Base-by-base conservation (phyloP, 108 stramenopile genomes). In the Thalassiosira profunda region DNA sequence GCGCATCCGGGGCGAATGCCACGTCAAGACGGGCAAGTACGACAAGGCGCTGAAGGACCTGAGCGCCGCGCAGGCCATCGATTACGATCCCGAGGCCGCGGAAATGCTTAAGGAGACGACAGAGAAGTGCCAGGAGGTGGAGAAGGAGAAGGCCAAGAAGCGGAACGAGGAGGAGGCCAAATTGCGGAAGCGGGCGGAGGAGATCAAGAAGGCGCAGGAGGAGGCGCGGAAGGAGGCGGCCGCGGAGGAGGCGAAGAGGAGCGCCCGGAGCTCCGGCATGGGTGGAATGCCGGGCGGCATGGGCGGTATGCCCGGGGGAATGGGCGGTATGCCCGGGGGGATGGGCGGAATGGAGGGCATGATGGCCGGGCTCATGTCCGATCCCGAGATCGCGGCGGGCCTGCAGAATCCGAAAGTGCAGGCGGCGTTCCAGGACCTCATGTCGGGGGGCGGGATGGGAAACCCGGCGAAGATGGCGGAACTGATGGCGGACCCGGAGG, bases 401-500 rank as follows among this genome's bases (percentile, higher is more conserved):
- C 84, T 96, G 91, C 61, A 91, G 59, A 96, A 96, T 62, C 95
- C 95, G 11, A 96, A 96, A 67, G 81, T 91, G 38, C 58, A 84
- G 73, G 79, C 83, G 18, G 95, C 95, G 34, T 87, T 96, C 43
- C 64, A 75, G 56, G 87, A 84, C 10, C 51, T 96, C 15, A 93
- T 93, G 90, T 82, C 82, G 41, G 83, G 85, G 5, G 90, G 90
- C 3, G 89, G 89, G 15, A 76, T 92, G 89, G 60, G 63, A 40
- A 89, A 95, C 55, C 91, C 94, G 15, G 82, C 76, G 8, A 96
- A 93, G 52, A 57, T 96, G 41, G 86, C 88, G 81, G 82, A 96
- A 70, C 57, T 93, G 64, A 93, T 96, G 95, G 47, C 74, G 4
- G 95, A 96, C 82, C 95, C 95, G 6, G 92, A 96, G 41, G 89